Conservation (phyloP, 192 early-diverging fungal genomes). For the Coemansia sp. region DNA sequence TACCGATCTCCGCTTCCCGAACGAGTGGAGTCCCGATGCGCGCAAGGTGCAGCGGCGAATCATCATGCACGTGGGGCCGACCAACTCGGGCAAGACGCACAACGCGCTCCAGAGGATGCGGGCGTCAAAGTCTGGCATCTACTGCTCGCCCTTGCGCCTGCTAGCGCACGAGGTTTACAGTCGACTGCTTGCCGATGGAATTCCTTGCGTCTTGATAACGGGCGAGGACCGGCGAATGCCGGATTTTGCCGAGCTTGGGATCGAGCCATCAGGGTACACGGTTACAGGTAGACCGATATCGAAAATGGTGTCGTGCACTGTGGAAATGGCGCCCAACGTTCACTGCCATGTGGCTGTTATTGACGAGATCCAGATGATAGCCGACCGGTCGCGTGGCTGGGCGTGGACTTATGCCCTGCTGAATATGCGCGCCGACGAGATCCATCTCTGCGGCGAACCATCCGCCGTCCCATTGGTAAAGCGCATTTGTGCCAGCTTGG, state of each 20-base stretch:
- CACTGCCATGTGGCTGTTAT: constrained; percentile 82
- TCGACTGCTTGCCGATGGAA: constrained; percentile 72
- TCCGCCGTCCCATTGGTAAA: constrained; percentile 80
- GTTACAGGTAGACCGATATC: constrained; percentile 29
- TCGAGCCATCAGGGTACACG: constrained; percentile 25
- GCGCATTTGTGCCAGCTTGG: constrained; percentile 64
- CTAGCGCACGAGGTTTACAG: constrained; percentile 93
- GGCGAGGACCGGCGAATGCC: constrained; percentile 82
- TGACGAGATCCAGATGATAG: constrained; percentile 98
- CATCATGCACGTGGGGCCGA: constrained; percentile 93
- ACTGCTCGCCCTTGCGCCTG: constrained; percentile 88
- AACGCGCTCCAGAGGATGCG: constrained; percentile 74
- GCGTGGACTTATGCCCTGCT: constrained; percentile 92
- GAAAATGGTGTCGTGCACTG: constrained; percentile 69
- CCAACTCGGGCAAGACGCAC: constrained; percentile 97
- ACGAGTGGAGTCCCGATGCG: constrained; percentile 75
- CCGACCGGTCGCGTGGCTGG: constrained; percentile 83
- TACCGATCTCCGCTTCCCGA: constrained; percentile 75
- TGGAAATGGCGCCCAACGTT: constrained; percentile 80
- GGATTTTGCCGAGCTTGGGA: constrained; percentile 30
- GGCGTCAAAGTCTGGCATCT: constrained; percentile 64
- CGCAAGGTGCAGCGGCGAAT: constrained; percentile 78
- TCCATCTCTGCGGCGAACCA: constrained; percentile 93
- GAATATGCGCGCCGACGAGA: constrained; percentile 73
- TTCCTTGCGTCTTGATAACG: constrained; percentile 81